phyloP scores from a whole-genome alignment of 164 flowering plant species.

The Platanus orientalis region DNA sequence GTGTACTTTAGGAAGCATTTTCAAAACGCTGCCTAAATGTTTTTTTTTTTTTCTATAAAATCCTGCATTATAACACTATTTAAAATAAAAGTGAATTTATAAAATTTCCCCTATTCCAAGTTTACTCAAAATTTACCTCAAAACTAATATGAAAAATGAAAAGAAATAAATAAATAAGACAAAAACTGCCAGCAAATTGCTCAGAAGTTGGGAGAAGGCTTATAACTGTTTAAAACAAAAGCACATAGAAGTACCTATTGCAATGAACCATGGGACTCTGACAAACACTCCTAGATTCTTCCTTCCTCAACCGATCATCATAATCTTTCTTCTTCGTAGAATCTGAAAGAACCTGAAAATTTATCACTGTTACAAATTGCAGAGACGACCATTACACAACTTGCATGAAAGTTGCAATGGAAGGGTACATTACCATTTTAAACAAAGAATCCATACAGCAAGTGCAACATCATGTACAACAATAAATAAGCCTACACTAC shows the following conservation, averaged over 20 bases:
- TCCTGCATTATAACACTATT: too few species aligned
- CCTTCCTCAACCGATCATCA: constrained; percentile 92
- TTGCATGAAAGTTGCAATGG: neutral
- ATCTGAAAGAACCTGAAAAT: constrained; percentile 87
- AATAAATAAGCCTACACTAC: neutral
- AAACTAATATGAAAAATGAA: too few species aligned
- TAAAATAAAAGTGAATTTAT: too few species aligned
- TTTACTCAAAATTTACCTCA: too few species aligned
- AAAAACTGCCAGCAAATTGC: too few species aligned
- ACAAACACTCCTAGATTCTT: constrained; percentile 62
- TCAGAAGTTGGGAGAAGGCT: neutral
- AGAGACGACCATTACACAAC: neutral
- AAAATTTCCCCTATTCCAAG: too few species aligned
- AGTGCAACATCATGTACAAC: neutral
- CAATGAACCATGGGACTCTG: constrained; percentile 53
- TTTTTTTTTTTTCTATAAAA: too few species aligned
- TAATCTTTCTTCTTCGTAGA: constrained; percentile 74
- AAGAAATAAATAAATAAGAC: too few species aligned
- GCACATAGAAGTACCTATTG: constrained; percentile 46
- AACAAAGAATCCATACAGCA: neutral
- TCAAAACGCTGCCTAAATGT: too few species aligned
- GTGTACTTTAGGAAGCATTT: too few species aligned
- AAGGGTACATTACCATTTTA: neutral
- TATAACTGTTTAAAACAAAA: neutral
- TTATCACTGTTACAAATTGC: constrained; percentile 5